A percentile compares a stretch with the other conserved stretches of the same genome.
These are phyloP conservation scores for Plantago major DNA, from an alignment of 257 asterid genomes.

Conservation along the genomic window DNA sequence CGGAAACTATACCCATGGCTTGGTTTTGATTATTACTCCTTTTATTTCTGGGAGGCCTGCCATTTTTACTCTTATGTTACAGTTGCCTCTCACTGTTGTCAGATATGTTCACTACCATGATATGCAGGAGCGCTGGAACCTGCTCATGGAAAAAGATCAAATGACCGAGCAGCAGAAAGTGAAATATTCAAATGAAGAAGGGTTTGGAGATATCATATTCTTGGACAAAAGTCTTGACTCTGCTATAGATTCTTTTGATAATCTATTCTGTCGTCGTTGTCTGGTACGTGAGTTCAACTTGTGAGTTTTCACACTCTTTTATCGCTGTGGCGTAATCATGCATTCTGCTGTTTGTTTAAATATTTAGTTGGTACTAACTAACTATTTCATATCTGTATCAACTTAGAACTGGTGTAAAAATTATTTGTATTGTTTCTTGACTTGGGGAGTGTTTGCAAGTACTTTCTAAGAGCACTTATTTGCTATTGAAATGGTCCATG, in stretches of 20 bases:
- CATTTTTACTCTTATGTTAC: slow-evolving; percentile 17
- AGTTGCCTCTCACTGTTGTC: slow-evolving; percentile 24
- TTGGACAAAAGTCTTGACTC: slow-evolving; percentile 66
- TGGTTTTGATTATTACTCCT: slow-evolving; percentile 18
- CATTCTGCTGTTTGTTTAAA: slow-evolving; percentile 1
- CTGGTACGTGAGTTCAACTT: slow-evolving; percentile 52
- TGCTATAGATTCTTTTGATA: slow-evolving; percentile 88
- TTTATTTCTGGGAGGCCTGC: slow-evolving; percentile 3
- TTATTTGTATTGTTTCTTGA: too few relatives aligned
- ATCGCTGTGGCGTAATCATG: slow-evolving; percentile 2
- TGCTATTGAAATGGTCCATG: too few relatives aligned
- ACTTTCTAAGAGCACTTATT: too few relatives aligned
- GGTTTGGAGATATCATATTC: slow-evolving; percentile 33
- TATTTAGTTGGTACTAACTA: slow-evolving; percentile 1
- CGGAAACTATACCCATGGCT: slow-evolving; percentile 10
- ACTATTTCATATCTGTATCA: too few relatives aligned
- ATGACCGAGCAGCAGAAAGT: slow-evolving; percentile 27
- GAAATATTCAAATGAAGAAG: slow-evolving; percentile 34
- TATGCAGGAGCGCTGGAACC: slow-evolving; percentile 77
- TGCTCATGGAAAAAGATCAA: slow-evolving; percentile 53
- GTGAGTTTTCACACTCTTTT: slow-evolving; percentile 9
- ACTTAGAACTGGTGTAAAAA: background rate
- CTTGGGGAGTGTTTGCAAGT: too few relatives aligned
- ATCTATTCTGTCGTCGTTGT: slow-evolving; percentile 95
- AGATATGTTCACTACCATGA: slow-evolving; percentile 27